Base-by-base conservation (phyloP, 2,329 filamentous ascomycete genomes). In the Elsinoe arachidis region DNA sequence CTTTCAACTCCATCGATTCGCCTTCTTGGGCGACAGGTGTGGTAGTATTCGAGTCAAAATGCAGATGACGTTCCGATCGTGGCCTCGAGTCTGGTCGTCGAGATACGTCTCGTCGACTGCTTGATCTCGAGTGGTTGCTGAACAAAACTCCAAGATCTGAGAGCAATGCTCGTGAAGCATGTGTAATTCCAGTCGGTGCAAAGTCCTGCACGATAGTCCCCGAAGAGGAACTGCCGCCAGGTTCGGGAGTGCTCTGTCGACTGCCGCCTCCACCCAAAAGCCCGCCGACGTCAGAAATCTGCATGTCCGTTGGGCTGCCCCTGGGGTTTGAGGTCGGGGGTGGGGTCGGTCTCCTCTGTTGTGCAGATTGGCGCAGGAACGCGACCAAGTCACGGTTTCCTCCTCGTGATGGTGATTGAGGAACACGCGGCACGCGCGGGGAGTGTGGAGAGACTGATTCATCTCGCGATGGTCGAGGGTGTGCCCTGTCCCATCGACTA, bases 271-370 rank as follows among this genome's bases (percentile, higher is more conserved):
- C 37, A 14, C 54, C 54, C 6, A 56, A 30, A 15, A 56, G 41
- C 6, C 54, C 54, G 10, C 54, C 54, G 17, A 56, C 54, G 41
- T 56, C 54, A 38, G 54, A 39, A 15, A 56, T 56, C 39, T 49
- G 54, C 43, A 56, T 43, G 39, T 56, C 54, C 41, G 54, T 49
- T 56, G 23, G 38, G n/a, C 19, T 47, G 26, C 26, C 7, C 15
- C 39, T 43, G 43, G 54, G 41, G 33, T 43, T 23, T n/a, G 54
- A 38, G 33, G 33, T 46, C 19, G 43, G 33, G 33, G 54, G 54
- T 14, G 39, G 54, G 33, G 38, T 56, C 35, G 26, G 54, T 15
- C 49, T 53, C 49, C 49, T 35, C 15, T 53, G 33, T 39, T 43
- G 54, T 46, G 54, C 39, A 38, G 54, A 46, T 34, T 46, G 39